Evolutionary conservation across 495 filamentous ascomycete species (phyloP).

Genomic region (Neurospora sp.): DNA sequence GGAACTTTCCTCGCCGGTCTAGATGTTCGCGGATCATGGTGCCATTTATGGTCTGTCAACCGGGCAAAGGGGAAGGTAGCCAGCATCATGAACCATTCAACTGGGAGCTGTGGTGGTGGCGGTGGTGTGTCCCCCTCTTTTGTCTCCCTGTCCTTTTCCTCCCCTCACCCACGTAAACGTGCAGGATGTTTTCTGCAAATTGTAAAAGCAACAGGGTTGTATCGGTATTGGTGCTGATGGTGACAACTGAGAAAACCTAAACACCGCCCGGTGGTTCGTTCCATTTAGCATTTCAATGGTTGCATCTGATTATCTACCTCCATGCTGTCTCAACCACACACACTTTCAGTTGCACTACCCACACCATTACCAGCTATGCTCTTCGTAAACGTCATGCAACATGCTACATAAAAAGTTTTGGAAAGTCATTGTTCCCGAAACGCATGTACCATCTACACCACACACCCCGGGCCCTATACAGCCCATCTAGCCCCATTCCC

Average conservation of each 20-base stretch:
- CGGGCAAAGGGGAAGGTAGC: neutral
- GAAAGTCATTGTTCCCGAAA: neutral
- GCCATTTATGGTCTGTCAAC: neutral
- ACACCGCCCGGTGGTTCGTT: neutral
- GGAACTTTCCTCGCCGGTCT: neutral
- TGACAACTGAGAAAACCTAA: neutral
- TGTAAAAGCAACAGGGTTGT: neutral
- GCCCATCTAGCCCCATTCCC: neutral
- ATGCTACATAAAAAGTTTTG: neutral
- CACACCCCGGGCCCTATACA: neutral
- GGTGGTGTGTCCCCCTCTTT: neutral
- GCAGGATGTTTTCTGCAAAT: neutral
- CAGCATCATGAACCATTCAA: neutral
- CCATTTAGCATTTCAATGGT: neutral
- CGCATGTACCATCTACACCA: neutral
- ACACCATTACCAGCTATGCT: neutral
- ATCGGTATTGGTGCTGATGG: neutral
- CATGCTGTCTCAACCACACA: neutral
- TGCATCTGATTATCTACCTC: neutral
- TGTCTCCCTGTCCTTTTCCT: neutral
- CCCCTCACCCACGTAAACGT: neutral
- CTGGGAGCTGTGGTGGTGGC: neutral
- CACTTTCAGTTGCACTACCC: neutral
- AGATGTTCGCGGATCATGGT: neutral
- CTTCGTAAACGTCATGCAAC: neutral